These are phyloP conservation scores for Geranium incanum DNA, from an alignment of 441 rosid genomes.

Conservation along the genomic window DNA sequence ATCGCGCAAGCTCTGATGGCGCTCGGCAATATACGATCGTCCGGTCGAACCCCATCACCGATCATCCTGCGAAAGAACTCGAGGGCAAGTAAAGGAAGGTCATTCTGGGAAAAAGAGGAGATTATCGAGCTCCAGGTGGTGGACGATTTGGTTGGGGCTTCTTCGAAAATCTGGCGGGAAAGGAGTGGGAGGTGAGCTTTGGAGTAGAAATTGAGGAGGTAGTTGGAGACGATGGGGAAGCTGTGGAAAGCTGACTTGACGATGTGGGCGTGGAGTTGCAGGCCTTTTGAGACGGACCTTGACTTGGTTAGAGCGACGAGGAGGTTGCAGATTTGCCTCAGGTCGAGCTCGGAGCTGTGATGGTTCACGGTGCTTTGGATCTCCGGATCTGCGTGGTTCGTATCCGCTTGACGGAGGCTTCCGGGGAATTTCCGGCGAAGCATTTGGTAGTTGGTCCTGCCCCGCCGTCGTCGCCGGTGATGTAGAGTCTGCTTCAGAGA, in stretches of 20 bases:
- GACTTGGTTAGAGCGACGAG: constrained; percentile 50
- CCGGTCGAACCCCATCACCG: constrained; percentile 35
- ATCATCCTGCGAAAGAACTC: constrained; percentile 60
- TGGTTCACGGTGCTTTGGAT: background rate
- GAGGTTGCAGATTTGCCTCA: constrained; percentile 40
- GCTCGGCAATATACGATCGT: constrained; percentile 71
- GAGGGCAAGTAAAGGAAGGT: constrained; percentile 56
- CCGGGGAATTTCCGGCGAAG: background rate
- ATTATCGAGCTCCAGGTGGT: constrained; percentile 90
- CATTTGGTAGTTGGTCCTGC: background rate
- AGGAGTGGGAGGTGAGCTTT: constrained; percentile 56
- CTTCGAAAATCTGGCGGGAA: constrained; percentile 49
- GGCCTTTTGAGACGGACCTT: constrained; percentile 47
- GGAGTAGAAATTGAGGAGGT: constrained; percentile 83
- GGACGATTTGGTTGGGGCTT: constrained; percentile 33
- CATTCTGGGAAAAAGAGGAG: constrained; percentile 72
- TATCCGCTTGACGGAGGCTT: background rate
- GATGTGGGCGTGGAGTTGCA: constrained; percentile 64
- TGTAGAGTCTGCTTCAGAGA: background rate
- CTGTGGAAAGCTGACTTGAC: constrained; percentile 53
- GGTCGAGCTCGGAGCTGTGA: background rate
- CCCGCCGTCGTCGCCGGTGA: background rate
- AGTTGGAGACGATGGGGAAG: constrained; percentile 63
- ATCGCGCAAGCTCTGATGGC: constrained; percentile 66
- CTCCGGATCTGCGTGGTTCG: background rate